Base-by-base conservation (phyloP, 1,284 basidiomycete species). In the Leccinum solheimii region DNA sequence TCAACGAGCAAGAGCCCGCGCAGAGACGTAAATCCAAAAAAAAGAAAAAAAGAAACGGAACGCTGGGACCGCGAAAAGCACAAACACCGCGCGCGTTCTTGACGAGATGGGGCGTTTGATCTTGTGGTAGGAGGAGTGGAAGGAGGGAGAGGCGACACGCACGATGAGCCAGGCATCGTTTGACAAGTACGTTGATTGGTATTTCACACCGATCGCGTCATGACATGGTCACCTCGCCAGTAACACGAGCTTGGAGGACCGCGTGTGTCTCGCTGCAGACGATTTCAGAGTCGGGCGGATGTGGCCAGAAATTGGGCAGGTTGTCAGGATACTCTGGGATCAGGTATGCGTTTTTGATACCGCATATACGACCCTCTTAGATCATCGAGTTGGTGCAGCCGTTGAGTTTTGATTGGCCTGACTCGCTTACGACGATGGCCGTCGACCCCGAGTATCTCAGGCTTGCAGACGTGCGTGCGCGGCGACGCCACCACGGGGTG, bases 121-220 rank as follows among this genome's bases (percentile, higher is more conserved):
- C 38, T 66, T 69, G 0, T 85, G 84, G 83, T 82, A 75, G 71
- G 80, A 85, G 60, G 76, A 80, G 49, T 84, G 84, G 83, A 80
- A 77, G 34, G 75, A 77, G 26, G 72, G 70, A 48, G 83, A 84
- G 69, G 63, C 64, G 11, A 34, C 67, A 55, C 69, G 79, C 19
- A 59, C 52, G 2, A 67, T 54, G 66, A 72, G 70, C 61, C 38
- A 50, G 5, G 65, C 67, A 8, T 61, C 64, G 19, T 70, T 75
- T 54, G 71, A 80, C 61, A 69, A 67, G 83, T 84, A 52, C 14
- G 13, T 19, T 13, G 6, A 23, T 6, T 32, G 3, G 1, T 3
- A 1, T 10, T 6, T 32, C 14, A 43, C 40, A 43, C n/a, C 34
- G 10, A 32, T 43, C 16, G 23, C 10, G 27, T 45, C 21, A 19